These are phyloP conservation scores for Podochytrium sp. DNA, from an alignment of 192 early-diverging fungal genomes.

Conservation along the genomic window DNA sequence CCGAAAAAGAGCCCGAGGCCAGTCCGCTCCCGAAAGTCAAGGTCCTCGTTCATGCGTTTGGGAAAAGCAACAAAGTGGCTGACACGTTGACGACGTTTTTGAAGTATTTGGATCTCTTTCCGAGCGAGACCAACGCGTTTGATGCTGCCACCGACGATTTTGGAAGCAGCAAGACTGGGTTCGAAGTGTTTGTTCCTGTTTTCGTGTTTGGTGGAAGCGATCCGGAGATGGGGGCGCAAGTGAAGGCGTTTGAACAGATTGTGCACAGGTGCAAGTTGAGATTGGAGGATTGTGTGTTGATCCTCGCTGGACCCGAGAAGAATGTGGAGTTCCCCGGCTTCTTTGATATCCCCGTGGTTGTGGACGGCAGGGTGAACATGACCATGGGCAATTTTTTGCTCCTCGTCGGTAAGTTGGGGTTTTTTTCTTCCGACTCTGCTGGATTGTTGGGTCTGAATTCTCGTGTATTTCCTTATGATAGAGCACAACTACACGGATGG, in stretches of 20 bases:
- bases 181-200: slow-evolving; percentile 10
- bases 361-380: background rate
- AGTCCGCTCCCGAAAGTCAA: slow-evolving; percentile 16
- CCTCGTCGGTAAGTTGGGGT: slow-evolving; percentile 1
- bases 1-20: too few species aligned
- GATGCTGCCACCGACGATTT: background rate
- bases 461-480: too few species aligned
- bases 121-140: background rate
- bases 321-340: background rate
- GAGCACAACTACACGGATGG: too few species aligned
- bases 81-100: slow-evolving; percentile 1
- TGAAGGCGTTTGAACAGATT: slow-evolving; percentile 4
- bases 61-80: slow-evolving; percentile 6
- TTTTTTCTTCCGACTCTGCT: too few species aligned
- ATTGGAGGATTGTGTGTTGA: slow-evolving; percentile 10
- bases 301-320: background rate
- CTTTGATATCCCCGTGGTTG: too few species aligned
- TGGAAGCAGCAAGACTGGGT: background rate
- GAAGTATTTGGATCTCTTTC: background rate
- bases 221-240: background rate
- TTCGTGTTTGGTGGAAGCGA: slow-evolving; percentile 14
- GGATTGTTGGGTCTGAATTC: too few species aligned
- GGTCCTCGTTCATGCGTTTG: slow-evolving; percentile 12
- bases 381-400: slow-evolving; percentile 2
- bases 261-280: background rate